Conservation (phyloP, 768 basidiomycete species). For the Mycena crocata region DNA sequence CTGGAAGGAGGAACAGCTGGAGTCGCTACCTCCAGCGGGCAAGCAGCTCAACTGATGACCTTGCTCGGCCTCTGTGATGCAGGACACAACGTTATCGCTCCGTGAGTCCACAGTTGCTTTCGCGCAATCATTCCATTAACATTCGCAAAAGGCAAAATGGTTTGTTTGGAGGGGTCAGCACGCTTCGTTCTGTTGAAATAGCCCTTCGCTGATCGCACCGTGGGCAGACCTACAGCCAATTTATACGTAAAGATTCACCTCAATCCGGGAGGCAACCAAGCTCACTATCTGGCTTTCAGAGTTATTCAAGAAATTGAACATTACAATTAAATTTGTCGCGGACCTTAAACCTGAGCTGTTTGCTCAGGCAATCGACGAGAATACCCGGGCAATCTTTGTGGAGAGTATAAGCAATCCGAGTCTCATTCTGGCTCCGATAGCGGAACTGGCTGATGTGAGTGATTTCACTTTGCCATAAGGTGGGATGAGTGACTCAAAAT, state of each 20-base stretch:
- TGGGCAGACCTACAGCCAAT: conserved; percentile 19
- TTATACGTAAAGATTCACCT: conserved; percentile 5
- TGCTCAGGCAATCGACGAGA: conserved; percentile 23
- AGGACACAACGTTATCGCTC: conserved; percentile 21
- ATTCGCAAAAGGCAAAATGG: conserved; percentile 18
- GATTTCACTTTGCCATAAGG: conserved; percentile 55
- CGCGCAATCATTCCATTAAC: neutral
- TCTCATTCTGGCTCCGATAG: conserved; percentile 22
- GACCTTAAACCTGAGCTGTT: conserved; percentile 26
- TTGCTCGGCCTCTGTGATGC: conserved; percentile 20
- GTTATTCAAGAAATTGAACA: conserved; percentile 25
- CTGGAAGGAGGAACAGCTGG: conserved; percentile 23
- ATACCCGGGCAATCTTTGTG: conserved; percentile 48
- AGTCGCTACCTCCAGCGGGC: conserved; percentile 22
- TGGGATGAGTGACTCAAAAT: conserved; percentile 25
- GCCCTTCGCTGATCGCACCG: neutral
- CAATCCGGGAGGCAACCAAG: too few relatives aligned
- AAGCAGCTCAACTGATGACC: conserved; percentile 23
- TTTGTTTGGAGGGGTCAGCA: conserved; percentile 22
- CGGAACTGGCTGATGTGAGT: conserved; percentile 33
- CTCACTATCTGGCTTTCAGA: conserved; percentile 4
- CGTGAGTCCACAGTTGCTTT: neutral
- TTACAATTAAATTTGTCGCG: conserved; percentile 22
- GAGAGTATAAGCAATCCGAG: conserved; percentile 74
- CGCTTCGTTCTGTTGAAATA: neutral